These are phyloP conservation scores for Rhynchosporium agropyri DNA, from an alignment of 2,329 filamentous ascomycete genomes.

Conservation along the genomic window DNA sequence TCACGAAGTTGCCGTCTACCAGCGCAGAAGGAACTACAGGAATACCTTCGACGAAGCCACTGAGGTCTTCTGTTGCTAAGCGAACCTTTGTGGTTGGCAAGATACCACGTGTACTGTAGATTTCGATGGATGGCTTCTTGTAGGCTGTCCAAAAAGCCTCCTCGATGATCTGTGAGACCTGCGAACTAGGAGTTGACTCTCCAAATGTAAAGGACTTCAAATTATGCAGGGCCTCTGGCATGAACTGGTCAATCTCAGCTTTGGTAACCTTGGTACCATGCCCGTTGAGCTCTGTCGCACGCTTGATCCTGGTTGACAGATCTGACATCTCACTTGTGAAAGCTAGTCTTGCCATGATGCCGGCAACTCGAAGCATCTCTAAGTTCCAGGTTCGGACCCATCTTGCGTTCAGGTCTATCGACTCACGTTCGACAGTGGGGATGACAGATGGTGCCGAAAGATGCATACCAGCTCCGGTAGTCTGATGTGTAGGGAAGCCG, in stretches of 20 bases:
- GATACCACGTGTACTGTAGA: conserved; percentile 86
- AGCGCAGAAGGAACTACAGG: conserved; percentile 81
- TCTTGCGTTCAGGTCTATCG: conserved; percentile 92
- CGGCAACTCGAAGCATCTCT: conserved; percentile 87
- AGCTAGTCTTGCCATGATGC: conserved; percentile 85
- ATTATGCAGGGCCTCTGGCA: conserved; percentile 80
- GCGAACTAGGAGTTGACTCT: conserved; percentile 84
- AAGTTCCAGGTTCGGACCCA: conserved; percentile 96
- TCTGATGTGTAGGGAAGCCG: conserved; percentile 96
- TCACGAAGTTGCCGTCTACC: conserved; percentile 73
- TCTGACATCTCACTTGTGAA: conserved; percentile 86
- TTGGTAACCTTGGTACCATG: conserved; percentile 57
- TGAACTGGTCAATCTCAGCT: conserved; percentile 65
- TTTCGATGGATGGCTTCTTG: conserved; percentile 78
- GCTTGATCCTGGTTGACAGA: conserved; percentile 63
- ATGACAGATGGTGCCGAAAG: conserved; percentile 96
- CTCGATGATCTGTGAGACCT: conserved; percentile 85
- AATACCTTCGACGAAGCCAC: conserved; percentile 82
- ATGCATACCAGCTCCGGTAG: conserved; percentile 89
- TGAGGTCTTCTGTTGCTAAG: conserved; percentile 66
- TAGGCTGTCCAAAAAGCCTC: conserved; percentile 96
- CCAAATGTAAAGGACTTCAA: conserved; percentile 85
- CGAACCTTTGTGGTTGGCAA: conserved; percentile 83
- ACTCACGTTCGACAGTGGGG: conserved; percentile 94
- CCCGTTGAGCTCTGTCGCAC: conserved; percentile 46